Base-by-base conservation (phyloP, 163 green algal species). In the Trebouxiophyceae sp. region DNA sequence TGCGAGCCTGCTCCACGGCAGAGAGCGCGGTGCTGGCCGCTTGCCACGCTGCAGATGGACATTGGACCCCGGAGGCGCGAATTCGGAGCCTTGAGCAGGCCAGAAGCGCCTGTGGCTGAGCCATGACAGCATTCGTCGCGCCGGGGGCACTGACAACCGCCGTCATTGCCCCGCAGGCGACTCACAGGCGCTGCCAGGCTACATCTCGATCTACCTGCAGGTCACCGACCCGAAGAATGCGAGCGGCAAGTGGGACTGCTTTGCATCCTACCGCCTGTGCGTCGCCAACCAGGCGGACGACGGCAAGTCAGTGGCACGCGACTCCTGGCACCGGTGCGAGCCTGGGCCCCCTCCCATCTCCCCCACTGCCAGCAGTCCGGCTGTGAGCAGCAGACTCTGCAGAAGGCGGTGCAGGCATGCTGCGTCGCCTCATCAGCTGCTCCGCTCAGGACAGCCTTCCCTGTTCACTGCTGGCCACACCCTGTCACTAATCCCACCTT, bases 181-280 rank as follows among this genome's bases (percentile, higher is more conserved):
- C 65, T 77, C 77, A 6, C 83, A 90, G 63, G 83, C 83, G 3
- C 46, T 88, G 61, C 77, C 78, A 45, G 83, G 83, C n/a, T 88
- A 88, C 56, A 70, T 87, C 8, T 83, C 71, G 19, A 69, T 90
- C 5, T 90, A 90, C 66, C 71, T 88, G 24, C 83, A 90, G 68
- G 74, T 90, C n/a, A 83, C 73, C 19, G 77, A 87, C 60, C 82
- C 82, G 0, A 62, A 69, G 22, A 77, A 45, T 33, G 72, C 66
- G n/a, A 56, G 63, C n/a, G 72, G 54, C 54, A 84, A 83, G 24
- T 90, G 83, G 83, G 83, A 90, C 47, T 84, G 74, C 69, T 90
- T 90, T 67, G 80, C 83, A 5, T 82, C 68, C 63, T 88, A 90
- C 45, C 71, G 73, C 19, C 77, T 90, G 45, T 72, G 67, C 33